Percentiles rank a stretch among this genome's conserved stretches.
Evolutionary conservation across 2,329 filamentous ascomycete species (phyloP).

Genomic region (Juglanconis juglandina): DNA sequence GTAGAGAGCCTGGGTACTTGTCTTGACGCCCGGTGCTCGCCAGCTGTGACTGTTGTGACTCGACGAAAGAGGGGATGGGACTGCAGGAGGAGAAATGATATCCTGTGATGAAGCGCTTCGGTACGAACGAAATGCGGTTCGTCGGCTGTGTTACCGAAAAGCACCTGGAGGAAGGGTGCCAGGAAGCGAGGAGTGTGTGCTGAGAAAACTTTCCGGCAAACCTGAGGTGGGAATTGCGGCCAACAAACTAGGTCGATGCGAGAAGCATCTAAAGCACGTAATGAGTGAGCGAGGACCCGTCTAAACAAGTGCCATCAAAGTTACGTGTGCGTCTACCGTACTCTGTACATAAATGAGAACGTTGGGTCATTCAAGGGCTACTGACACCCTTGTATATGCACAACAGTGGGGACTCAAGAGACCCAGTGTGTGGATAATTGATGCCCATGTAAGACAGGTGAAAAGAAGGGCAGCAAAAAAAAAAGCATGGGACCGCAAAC

Average conservation of each 20-base stretch:
- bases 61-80: conserved; percentile 6
- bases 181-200: background rate
- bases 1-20: background rate
- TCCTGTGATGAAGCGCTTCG: conserved; percentile 1
- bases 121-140: conserved; percentile 7
- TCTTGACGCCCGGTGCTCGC: conserved; percentile 1
- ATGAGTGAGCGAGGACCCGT: conserved; percentile 6
- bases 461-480: background rate
- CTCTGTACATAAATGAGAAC: background rate
- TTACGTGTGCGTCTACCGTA: conserved; percentile 4
- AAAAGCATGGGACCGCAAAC: background rate
- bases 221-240: conserved; percentile 1
- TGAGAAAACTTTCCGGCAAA: background rate
- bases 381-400: conserved; percentile 17
- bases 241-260: conserved; percentile 8
- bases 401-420: conserved; percentile 11
- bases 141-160: conserved; percentile 8
- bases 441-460: background rate
- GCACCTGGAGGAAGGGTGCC: background rate
- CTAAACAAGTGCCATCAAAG: conserved; percentile 12
- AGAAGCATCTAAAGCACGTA: conserved; percentile 15
- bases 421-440: conserved; percentile 15
- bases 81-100: conserved; percentile 2
- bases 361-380: conserved; percentile 15
- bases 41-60: conserved; percentile 5